Base-by-base conservation (phyloP, 1,284 basidiomycete genomes). In the Ustanciosporium gigantosporum region DNA sequence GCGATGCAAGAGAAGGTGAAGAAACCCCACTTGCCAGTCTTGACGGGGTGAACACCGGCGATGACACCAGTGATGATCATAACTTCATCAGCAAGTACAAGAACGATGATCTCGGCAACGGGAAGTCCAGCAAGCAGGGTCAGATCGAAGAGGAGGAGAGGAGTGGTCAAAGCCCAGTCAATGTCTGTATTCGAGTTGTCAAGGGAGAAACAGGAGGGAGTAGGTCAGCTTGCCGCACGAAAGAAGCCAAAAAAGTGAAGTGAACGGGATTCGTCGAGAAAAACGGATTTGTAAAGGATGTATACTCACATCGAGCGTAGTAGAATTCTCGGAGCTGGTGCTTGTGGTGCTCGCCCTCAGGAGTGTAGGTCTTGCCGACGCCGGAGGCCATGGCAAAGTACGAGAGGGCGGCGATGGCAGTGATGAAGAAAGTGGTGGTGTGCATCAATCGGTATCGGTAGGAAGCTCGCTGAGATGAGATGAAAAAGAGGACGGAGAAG, bases 331-430 rank as follows among this genome's bases (percentile, higher is more conserved):
- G 50, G 31, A 50, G 56, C 25, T 43, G 36, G 36, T 24, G 25
- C 19, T 35, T 22, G 50, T 56, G 56, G 22, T 43, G n/a, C 19
- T 46, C 41, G 31, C 53, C 58, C 24, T 47, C 46, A 25, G 41
- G 41, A 34, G 48, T 44, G 11, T 45, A 19, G n/a, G 57, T 55
- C 47, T 60, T 60, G 14, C 66, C 68, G 19, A 70, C 42, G 35
- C 68, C 68, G 20, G 66, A 57, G 23, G 68, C 68, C 68, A 70
- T 70, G 48, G 62, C 61, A 57, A 66, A 68, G 66, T 70, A 70
- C 9, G 68, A 58, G 32, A 53, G 22, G 25, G 68, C 66, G 25
- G 68, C 68, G 38, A 68, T 59, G 17, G 46, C 37, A 32, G 51
- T 59, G 57, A 70, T 65, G 51, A 70, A 53, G 55, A 68, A 58